Base-by-base conservation (phyloP, 768 basidiomycete genomes). In the Mycena pura region DNA sequence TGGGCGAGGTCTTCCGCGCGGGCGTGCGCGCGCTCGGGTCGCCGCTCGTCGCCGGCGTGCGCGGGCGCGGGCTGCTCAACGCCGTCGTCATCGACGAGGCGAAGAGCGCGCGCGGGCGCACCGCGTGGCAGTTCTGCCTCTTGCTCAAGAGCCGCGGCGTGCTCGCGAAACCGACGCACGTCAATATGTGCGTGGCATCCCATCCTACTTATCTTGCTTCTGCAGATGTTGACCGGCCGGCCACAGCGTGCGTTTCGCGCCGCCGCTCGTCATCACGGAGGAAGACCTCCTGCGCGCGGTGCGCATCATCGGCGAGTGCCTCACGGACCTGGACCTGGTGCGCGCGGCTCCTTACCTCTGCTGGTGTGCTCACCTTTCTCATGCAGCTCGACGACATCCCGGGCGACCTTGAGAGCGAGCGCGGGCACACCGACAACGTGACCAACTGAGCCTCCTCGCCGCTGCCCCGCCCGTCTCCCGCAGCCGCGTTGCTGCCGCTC, bases 131-230 rank as follows among this genome's bases (percentile, higher is more conserved):
- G n/a, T n/a, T n/a, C n/a, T n/a, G n/a, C n/a, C n/a, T n/a, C n/a
- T n/a, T n/a, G n/a, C n/a, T n/a, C n/a, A n/a, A n/a, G n/a, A n/a
- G n/a, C n/a, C n/a, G n/a, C n/a, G n/a, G n/a, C 3, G 84, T 97
- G 56, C 78, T 99, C 64, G 96, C 96, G 24, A 98, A 99, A 81
- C 96, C 96, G 13, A 98, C 96, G 0, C 95, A 97, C 70, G 85
- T 89, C 27, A 96, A 96, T 76, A 94, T 92, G 93, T 96, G 68
- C 69, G 93, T 81, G n/a, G 28, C 22, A 22, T 41, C 31, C 31
- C 34, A 6, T 15, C 60, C 55, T 6, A 46, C 24, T 15, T 28
- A 6, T 27, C 31, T 36, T 13, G 17, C 40, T 44, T 5, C 14
- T 22, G 32, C n/a, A 27, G 46, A 38, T n/a, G n/a, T 29, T 50